phyloP scores from a whole-genome alignment of 192 early-diverging fungal species.

The Bifiguratus adelaidae region DNA sequence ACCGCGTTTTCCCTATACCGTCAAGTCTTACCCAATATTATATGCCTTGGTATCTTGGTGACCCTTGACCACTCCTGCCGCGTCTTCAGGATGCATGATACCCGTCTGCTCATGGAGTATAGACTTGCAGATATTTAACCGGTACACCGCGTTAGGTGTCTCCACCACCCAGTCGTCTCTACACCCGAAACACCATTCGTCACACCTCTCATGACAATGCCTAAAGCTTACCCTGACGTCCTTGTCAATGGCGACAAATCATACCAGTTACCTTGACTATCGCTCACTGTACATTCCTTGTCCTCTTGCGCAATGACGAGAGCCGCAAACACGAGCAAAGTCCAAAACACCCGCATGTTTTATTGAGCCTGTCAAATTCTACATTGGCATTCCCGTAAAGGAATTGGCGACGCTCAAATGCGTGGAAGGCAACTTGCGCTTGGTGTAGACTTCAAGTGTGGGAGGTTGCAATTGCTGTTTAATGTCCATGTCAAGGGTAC shows the following conservation, averaged over 20 bases:
- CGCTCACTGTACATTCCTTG: background rate
- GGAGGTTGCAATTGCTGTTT: too few relatives aligned
- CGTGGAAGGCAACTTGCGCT: too few relatives aligned
- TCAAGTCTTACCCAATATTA: constrained; percentile 9
- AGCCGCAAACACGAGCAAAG: too few relatives aligned
- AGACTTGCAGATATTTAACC: constrained; percentile 19
- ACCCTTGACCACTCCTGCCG: constrained; percentile 12
- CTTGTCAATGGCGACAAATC: constrained; percentile 20
- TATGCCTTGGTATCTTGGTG: constrained; percentile 6
- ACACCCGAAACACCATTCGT: background rate
- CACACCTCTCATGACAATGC: background rate
- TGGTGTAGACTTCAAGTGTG: too few relatives aligned
- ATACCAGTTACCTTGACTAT: constrained; percentile 9
- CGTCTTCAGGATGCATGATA: background rate
- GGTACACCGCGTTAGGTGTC: constrained; percentile 16
- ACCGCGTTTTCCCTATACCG: constrained; percentile 6
- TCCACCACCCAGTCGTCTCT: background rate
- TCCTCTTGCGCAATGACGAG: background rate
- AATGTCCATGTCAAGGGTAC: too few relatives aligned
- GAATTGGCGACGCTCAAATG: too few relatives aligned
- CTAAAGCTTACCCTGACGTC: constrained; percentile 2
- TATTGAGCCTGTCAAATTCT: too few relatives aligned
- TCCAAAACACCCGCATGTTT: too few relatives aligned
- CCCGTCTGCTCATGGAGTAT: constrained; percentile 2
- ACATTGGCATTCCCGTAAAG: too few relatives aligned